Evolutionary conservation across 768 basidiomycete species (phyloP).

Genomic region (Podaxis sp.): DNA sequence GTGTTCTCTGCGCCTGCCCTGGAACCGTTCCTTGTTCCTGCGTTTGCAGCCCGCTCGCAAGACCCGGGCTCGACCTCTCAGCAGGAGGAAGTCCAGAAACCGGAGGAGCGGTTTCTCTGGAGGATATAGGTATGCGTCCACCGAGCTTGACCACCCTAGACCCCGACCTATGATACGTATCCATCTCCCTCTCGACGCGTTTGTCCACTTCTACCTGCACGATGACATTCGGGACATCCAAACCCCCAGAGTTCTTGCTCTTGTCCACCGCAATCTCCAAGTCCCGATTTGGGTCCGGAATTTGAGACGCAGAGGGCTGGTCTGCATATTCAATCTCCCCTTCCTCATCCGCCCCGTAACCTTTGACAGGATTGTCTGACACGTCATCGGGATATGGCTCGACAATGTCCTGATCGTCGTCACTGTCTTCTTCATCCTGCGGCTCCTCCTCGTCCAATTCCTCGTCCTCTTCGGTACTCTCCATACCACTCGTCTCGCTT

Average conservation of each 20-base stretch:
- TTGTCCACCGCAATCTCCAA: not conserved
- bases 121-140: not conserved
- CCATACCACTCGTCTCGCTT: not conserved
- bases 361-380: not conserved
- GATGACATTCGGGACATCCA: not conserved
- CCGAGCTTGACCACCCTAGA: not conserved
- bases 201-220: conserved; percentile 7
- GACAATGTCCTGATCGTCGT: not conserved
- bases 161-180: not conserved
- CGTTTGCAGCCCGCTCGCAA: too few relatives aligned
- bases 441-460: not conserved
- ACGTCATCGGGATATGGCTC: not conserved
- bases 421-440: not conserved
- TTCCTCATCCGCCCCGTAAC: not conserved
- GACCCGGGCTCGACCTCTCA: not conserved
- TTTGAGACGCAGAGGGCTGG: not conserved
- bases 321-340: conserved; percentile 1
- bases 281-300: not conserved
- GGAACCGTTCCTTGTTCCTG: not conserved
- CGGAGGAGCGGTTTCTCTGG: not conserved
- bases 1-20: not conserved
- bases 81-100: not conserved
- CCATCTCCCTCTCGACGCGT: conserved; percentile 1
- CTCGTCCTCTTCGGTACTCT: not conserved
- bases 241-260: not conserved